phyloP scores from a whole-genome alignment of 306 rosid genomes.

The Arachis stenosperma region DNA sequence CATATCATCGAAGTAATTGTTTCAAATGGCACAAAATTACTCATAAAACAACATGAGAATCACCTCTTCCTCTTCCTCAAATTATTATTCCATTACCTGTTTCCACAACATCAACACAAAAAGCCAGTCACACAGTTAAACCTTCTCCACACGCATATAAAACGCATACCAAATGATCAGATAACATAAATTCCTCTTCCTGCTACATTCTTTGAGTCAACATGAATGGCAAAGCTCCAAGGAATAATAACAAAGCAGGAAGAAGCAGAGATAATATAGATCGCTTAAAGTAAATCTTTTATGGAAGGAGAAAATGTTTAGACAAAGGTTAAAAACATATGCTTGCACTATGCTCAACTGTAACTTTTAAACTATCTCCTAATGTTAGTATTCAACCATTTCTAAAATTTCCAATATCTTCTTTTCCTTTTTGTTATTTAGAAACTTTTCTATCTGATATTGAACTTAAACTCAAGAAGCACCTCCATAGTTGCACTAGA shows the following conservation, averaged over 20 bases:
- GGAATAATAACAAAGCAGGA: conserved; percentile 31
- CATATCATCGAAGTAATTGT: too few relatives aligned
- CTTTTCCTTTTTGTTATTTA: conserved; percentile 3
- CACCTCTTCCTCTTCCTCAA: background rate
- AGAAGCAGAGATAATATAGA: conserved; percentile 18
- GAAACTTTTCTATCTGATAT: background rate
- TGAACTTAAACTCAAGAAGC: background rate
- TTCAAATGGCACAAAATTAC: too few relatives aligned
- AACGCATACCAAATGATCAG: too few relatives aligned
- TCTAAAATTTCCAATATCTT: conserved; percentile 19
- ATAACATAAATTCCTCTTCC: conserved; percentile 35
- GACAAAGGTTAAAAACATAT: background rate
- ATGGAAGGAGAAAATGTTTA: conserved; percentile 2
- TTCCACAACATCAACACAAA: conserved; percentile 4
- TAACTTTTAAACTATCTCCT: background rate
- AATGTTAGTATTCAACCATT: conserved; percentile 9
- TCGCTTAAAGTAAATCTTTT: background rate
- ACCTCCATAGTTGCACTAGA: background rate
- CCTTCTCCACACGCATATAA: too few relatives aligned
- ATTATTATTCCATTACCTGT: background rate
- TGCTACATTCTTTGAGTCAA: conserved; percentile 53
- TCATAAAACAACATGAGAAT: too few relatives aligned
- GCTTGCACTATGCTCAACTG: background rate
- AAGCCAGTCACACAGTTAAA: too few relatives aligned
- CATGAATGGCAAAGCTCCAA: conserved; percentile 41